phyloP scores from a whole-genome alignment of 225 moss, liverwort and hornwort genomes.

The Sphagnum contortum region DNA sequence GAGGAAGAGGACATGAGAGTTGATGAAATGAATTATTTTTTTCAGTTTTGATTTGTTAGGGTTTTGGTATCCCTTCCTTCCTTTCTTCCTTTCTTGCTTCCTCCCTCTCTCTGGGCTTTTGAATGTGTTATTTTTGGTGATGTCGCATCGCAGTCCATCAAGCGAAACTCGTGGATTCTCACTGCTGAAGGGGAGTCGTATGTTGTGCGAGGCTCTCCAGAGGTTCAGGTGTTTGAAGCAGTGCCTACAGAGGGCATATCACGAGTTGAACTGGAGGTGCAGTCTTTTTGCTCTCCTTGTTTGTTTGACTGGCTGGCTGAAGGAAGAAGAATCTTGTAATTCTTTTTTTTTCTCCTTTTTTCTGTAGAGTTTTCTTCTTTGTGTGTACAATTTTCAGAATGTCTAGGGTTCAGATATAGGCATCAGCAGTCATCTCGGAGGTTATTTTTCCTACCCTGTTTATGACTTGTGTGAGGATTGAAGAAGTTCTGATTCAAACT shows the following conservation, averaged over 20 bases:
- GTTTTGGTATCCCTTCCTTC: too few species aligned
- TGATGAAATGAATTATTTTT: too few species aligned
- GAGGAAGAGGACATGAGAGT: too few species aligned
- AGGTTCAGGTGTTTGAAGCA: conserved; percentile 55
- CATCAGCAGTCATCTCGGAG: too few species aligned
- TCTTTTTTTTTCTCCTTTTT: neutral
- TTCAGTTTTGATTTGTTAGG: too few species aligned
- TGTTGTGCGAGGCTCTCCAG: conserved; percentile 44
- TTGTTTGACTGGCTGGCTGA: conserved; percentile 3
- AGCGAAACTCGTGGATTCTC: conserved; percentile 26
- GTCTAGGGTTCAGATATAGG: too few species aligned
- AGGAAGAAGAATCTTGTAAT: neutral
- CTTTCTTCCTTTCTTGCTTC: too few species aligned
- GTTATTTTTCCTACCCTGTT: neutral
- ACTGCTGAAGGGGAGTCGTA: conserved; percentile 52
- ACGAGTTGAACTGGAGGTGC: conserved; percentile 33
- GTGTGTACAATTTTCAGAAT: neutral
- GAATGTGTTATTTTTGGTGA: neutral
- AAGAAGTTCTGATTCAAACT: neutral
- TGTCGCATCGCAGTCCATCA: conserved; percentile 24
- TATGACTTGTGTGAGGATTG: neutral
- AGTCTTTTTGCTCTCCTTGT: neutral
- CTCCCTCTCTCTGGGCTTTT: too few species aligned
- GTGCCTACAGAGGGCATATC: conserved; percentile 66
- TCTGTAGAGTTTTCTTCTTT: neutral